Evolutionary conservation across 73 alveolate species (phyloP), one percentile per base, ranked within the genome.

Genomic region (Tetrahymena borealis): DNA sequence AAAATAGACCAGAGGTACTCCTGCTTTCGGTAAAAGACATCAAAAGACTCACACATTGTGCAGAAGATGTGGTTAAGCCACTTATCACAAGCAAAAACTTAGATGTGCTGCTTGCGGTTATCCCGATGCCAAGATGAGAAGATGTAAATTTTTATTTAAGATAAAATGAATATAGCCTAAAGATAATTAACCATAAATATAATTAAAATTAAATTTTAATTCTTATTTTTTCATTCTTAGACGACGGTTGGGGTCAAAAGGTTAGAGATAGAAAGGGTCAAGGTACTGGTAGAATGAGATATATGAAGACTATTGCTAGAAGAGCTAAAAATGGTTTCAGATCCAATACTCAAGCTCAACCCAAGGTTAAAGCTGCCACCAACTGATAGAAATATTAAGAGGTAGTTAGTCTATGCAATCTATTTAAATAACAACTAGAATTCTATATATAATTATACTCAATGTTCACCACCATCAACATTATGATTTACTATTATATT

Each of bases 301-400:
- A 97, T 94, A 91, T 97, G 96, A 97, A 97, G 94, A 94, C 95
- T 77, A 94, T 97, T 38, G 92, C 96, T 38, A 96, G 98, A 96
- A 96, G 99, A 96, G 97, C 97, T 79, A 97, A 97, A 97, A 97
- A 97, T 94, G 99, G 99, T 42, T 97, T 96, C 97, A 97, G 99
- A 96, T 97, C 97, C 35, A 97, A 97, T 32, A 95, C 98, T 43
- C 38, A 85, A 78, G 97, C 98, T 92, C 32, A 41, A 85, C 96
- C 98, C 38, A 93, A 91, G 91, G 96, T 93, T 78, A 38, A 42
- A 37, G 94, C 94, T 28, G 85, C 85, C 31, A 5, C 85, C 85
- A 60, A 60, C 85, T 60, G 85, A 60, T 3, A n/a, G n/a, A 12
- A 39, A 39, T 39, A 35, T 24, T 60, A 24, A 60, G 28, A n/a